Evolutionary conservation across 306 rosid species (phyloP).

Genomic region (Prunus kanzakura): DNA sequence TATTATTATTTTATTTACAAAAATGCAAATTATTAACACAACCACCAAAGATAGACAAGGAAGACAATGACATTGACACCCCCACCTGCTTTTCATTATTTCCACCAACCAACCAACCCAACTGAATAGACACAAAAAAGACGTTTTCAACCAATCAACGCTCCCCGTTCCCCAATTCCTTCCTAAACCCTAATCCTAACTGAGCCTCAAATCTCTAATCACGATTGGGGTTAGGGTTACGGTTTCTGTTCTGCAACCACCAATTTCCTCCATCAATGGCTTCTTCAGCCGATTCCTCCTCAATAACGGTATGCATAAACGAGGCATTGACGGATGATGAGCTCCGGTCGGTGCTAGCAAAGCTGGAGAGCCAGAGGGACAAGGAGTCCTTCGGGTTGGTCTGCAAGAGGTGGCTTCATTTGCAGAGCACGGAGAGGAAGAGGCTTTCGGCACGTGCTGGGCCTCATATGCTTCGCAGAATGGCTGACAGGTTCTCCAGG

Average conservation of each 20-base stretch:
- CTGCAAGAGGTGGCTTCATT: conserved; percentile 81
- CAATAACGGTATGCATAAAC: conserved; percentile 51
- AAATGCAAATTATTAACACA: too few relatives aligned
- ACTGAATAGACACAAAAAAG: not conserved
- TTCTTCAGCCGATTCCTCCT: conserved; percentile 14
- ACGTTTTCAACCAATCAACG: not conserved
- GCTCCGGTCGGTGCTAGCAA: conserved; percentile 63
- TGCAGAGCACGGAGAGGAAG: conserved; percentile 93
- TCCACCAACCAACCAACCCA: not conserved
- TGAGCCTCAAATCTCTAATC: not conserved
- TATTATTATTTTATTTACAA: too few relatives aligned
- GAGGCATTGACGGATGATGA: conserved; percentile 73
- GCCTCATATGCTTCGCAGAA: conserved; percentile 71
- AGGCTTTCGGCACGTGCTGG: conserved; percentile 90
- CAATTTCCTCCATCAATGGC: conserved; percentile 33
- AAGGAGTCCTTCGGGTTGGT: conserved; percentile 83
- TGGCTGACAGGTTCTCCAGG: conserved; percentile 80
- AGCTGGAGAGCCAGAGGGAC: conserved; percentile 60
- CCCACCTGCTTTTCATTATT: too few relatives aligned
- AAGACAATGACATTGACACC: too few relatives aligned
- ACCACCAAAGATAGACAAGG: too few relatives aligned
- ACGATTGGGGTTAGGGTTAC: not conserved
- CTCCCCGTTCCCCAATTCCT: not conserved
- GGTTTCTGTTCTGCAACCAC: conserved; percentile 7
- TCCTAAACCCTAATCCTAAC: not conserved